Conservation (phyloP, 345 rosid species). For the Lagerstroemia speciosa region DNA sequence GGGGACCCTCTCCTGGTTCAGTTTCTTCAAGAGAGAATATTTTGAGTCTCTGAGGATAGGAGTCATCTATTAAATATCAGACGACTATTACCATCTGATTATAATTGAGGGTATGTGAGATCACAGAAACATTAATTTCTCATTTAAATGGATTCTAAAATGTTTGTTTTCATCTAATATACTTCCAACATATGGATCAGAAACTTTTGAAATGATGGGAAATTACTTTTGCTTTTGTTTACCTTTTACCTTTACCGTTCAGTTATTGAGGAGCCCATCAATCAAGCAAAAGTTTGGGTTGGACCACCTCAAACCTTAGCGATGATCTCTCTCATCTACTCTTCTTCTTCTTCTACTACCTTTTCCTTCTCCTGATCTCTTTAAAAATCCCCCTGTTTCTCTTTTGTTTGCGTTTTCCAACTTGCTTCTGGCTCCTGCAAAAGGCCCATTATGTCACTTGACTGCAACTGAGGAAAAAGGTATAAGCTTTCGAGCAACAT, state of each 20-base stretch:
- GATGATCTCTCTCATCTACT: background rate
- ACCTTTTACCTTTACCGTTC: background rate
- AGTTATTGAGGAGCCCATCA: background rate
- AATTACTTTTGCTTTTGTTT: background rate
- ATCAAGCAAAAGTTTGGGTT: background rate
- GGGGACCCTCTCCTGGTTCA: too few species aligned
- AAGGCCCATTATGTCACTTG: conserved; percentile 1
- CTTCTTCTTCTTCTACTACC: background rate
- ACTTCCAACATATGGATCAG: too few species aligned
- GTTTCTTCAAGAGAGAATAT: too few species aligned
- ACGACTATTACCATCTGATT: too few species aligned
- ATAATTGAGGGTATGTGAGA: too few species aligned
- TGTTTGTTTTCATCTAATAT: too few species aligned
- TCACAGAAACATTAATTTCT: too few species aligned
- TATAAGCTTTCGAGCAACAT: background rate
- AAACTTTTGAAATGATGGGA: too few species aligned
- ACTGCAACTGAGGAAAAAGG: background rate
- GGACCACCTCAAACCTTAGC: background rate
- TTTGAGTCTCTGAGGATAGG: too few species aligned
- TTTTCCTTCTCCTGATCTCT: background rate
- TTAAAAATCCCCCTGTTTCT: too few species aligned
- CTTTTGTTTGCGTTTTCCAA: background rate
- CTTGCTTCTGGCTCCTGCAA: background rate
- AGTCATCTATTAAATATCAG: too few species aligned
- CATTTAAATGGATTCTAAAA: too few species aligned